Conservation (phyloP, 2,329 filamentous ascomycete genomes). For the Trichoderma breve region DNA sequence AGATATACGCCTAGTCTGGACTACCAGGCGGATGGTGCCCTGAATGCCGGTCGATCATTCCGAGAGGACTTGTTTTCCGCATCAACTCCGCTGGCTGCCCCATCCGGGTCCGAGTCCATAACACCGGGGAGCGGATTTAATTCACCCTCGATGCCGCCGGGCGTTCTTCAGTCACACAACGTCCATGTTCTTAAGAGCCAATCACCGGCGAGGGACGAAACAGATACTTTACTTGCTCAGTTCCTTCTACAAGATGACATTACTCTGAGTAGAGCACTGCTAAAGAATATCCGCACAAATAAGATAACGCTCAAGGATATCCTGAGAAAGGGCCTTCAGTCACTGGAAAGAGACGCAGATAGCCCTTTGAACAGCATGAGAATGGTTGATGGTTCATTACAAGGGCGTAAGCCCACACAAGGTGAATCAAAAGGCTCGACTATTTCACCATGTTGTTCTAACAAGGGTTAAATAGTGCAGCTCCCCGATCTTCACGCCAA, state of each 20-base stretch:
- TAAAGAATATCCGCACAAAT: background rate
- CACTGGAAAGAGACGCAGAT: background rate
- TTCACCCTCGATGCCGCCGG: background rate
- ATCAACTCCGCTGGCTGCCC: background rate
- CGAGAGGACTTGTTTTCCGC: background rate
- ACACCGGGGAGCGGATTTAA: background rate
- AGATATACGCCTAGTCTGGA: background rate
- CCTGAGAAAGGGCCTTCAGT: background rate
- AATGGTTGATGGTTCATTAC: background rate
- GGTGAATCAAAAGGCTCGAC: background rate
- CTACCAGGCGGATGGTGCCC: background rate
- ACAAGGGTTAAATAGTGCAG: background rate
- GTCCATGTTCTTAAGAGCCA: background rate
- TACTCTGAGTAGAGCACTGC: background rate
- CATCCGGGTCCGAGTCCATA: background rate
- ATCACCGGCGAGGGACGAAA: background rate
- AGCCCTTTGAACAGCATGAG: background rate
- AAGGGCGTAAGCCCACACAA: background rate
- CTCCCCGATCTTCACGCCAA: constrained; percentile 8
- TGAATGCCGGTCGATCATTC: background rate
- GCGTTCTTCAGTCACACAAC: background rate
- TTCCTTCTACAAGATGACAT: background rate
- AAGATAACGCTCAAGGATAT: background rate
- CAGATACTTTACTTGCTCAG: background rate
- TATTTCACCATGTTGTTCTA: background rate